Evolutionary conservation across 176 grass and related monocot genomes (phyloP).

Genomic region (Leersia perrieri): DNA sequence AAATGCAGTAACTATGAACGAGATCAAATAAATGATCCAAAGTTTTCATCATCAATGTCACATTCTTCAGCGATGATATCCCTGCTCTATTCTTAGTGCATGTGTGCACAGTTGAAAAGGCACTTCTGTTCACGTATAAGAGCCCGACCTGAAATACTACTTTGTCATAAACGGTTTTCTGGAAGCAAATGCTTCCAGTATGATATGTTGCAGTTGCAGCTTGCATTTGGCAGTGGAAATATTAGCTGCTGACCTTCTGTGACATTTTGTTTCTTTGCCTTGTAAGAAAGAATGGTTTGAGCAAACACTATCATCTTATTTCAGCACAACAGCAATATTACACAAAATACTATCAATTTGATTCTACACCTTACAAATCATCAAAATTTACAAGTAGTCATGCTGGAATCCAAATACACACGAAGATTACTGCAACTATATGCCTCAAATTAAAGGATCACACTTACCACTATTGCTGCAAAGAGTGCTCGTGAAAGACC

Average conservation of each 20-base stretch:
- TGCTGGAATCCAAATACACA: neutral
- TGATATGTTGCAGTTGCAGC: neutral
- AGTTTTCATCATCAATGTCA: neutral
- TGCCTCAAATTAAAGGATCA: neutral
- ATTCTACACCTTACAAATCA: neutral
- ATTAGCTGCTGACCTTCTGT: neutral
- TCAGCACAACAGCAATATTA: neutral
- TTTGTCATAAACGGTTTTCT: neutral
- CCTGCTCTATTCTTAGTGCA: neutral
- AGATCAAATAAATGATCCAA: neutral
- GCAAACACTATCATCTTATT: neutral
- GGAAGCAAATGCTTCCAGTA: neutral
- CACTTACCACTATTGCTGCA: slow-evolving; percentile 79
- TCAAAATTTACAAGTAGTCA: neutral
- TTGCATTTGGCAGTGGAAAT: neutral
- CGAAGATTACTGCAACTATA: neutral
- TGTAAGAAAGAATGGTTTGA: neutral
- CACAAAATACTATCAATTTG: neutral
- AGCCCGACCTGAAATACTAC: neutral
- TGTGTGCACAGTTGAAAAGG: neutral
- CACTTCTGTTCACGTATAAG: neutral
- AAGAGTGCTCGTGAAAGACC: slow-evolving; percentile 90
- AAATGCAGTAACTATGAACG: slow-evolving; percentile 3
- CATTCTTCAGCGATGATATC: neutral
- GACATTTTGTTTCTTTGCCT: neutral